Base-by-base conservation (phyloP, 176 grass and related monocot species). In the Oryza nivara region DNA sequence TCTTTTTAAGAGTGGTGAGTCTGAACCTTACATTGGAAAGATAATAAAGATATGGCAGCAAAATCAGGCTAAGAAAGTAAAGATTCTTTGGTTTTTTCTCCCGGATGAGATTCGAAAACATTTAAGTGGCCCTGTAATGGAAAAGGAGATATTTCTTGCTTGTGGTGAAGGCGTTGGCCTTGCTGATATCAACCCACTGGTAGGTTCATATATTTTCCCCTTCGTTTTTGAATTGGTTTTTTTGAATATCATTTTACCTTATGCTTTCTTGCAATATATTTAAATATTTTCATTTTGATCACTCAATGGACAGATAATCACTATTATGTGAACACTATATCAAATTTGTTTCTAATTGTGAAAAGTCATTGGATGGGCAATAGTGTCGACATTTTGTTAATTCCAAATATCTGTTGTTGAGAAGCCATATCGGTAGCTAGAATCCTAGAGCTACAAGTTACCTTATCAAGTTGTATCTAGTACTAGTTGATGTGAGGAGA, bases 91-190 rank as follows among this genome's bases (percentile, higher is more conserved):
- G 92, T 94, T 92, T 86, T 94, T 94, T 46, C 26, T 77, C 13
- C 89, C 89, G 40, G 45, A 85, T 80, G 92, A 94, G 75, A 87
- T 94, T 25, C 70, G 45, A 65, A 80, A 77, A 77, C 73, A 88
- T 83, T 83, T 94, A 66, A 58, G 17, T 48, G 87, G 69, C 28
- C 64, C 82, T 73, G 65, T 89, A 25, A 72, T 73, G 78, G 82
- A 92, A 44, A 94, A 92, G 6, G 92, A 94, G 76, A 83, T 94
- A 63, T 94, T 94, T 90, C 88, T 94, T 79, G 89, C 92, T 58
- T 89, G 70, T 45, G 92, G 92, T 54, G 75, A 89, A 65, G 92
- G 89, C 66, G 19, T 4, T 49, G 92, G 92, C 36, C 87, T 90
- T 73, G 79, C 65, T 0, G 79, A 92, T 78, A 86, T 92, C 44